Conservation (phyloP, 2,329 filamentous ascomycete genomes). For the Sporothrix humicola region DNA sequence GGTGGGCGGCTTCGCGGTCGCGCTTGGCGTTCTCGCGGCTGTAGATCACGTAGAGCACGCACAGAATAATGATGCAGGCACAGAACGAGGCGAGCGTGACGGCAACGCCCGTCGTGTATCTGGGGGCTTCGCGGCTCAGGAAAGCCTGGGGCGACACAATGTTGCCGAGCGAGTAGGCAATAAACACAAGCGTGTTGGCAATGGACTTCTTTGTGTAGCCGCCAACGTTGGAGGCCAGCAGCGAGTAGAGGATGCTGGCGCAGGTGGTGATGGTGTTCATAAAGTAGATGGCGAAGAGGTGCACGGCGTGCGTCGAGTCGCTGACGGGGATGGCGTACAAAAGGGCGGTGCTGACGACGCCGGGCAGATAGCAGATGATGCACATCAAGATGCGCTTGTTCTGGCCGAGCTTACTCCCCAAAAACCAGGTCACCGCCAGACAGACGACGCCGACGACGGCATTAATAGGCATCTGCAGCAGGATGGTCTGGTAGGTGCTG, state of each 20-base stretch:
- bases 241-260: slow-evolving; percentile 54
- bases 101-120: slow-evolving; percentile 68
- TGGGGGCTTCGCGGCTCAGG: slow-evolving; percentile 60
- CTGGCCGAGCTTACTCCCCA: slow-evolving; percentile 46
- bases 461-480: slow-evolving; percentile 42
- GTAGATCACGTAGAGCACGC: slow-evolving; percentile 55
- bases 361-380: slow-evolving; percentile 37
- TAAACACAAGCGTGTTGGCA: slow-evolving; percentile 58
- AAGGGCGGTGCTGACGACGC: slow-evolving; percentile 36
- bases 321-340: slow-evolving; percentile 37
- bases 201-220: slow-evolving; percentile 64
- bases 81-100: slow-evolving; percentile 46
- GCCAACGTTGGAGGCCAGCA: slow-evolving; percentile 53
- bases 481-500: slow-evolving; percentile 51
- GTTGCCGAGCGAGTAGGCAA: slow-evolving; percentile 60
- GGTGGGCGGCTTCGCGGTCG: slow-evolving; percentile 43
- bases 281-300: slow-evolving; percentile 38
- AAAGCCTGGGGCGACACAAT: slow-evolving; percentile 64
- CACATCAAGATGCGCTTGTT: slow-evolving; percentile 46
- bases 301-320: slow-evolving; percentile 26
- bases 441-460: slow-evolving; percentile 42
- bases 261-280: slow-evolving; percentile 32
- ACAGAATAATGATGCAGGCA: slow-evolving; percentile 48
- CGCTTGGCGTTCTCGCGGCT: slow-evolving; percentile 62
- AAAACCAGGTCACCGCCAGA: slow-evolving; percentile 37